phyloP scores from a whole-genome alignment of 2,329 filamentous ascomycete genomes.

The Aspergillus clavatus region DNA sequence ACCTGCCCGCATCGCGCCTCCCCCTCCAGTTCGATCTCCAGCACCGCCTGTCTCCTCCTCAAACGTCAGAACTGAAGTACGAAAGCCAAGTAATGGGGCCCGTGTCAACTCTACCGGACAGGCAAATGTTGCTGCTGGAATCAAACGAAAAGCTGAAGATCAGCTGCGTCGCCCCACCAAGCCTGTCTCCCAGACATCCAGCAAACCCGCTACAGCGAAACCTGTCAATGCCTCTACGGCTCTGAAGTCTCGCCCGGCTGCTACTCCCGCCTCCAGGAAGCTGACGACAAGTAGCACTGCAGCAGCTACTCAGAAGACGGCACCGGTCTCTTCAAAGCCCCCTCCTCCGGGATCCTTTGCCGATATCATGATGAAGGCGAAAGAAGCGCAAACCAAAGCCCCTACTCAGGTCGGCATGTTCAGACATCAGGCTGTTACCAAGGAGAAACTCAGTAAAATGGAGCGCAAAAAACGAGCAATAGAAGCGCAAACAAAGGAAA shows the following conservation, averaged over 20 bases:
- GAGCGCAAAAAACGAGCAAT: slow-evolving; percentile 46
- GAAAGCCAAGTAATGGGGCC: slow-evolving; percentile 15
- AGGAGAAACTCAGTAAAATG: slow-evolving; percentile 53
- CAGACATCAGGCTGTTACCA: slow-evolving; percentile 51
- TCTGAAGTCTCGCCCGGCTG: slow-evolving; percentile 16
- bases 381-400: slow-evolving; percentile 48
- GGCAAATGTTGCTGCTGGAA: slow-evolving; percentile 20
- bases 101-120: slow-evolving; percentile 15
- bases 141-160: slow-evolving; percentile 44
- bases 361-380: slow-evolving; percentile 55
- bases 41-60: slow-evolving; percentile 22
- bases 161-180: slow-evolving; percentile 28
- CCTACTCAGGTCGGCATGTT: slow-evolving; percentile 47
- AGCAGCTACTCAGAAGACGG: slow-evolving; percentile 15
- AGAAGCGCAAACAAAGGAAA: slow-evolving; percentile 40
- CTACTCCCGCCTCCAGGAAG: slow-evolving; percentile 15
- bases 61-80: slow-evolving; percentile 18
- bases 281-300: slow-evolving; percentile 16
- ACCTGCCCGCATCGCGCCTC: slow-evolving; percentile 25
- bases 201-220: slow-evolving; percentile 16
- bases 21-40: slow-evolving; percentile 19
- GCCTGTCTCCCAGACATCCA: slow-evolving; percentile 18
- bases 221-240: slow-evolving; percentile 14
- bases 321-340: slow-evolving; percentile 33
- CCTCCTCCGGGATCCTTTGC: slow-evolving; percentile 57